phyloP scores from a whole-genome alignment of 257 asterid genomes.

The Mentha longifolia region DNA sequence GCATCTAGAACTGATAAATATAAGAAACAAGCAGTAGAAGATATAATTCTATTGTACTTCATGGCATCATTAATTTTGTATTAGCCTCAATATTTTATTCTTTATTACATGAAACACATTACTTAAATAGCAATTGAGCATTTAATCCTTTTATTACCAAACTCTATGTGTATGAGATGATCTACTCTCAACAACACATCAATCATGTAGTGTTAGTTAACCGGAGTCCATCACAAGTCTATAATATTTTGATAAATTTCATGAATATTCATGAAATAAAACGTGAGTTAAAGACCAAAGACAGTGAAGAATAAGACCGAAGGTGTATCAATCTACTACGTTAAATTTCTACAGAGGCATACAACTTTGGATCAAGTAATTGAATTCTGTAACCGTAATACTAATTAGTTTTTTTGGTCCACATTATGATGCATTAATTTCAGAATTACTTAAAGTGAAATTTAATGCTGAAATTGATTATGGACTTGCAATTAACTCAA shows the following conservation, averaged over 20 bases:
- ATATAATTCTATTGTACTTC: not conserved
- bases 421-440: constrained; percentile 34
- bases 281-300: not conserved
- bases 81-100: too few species aligned
- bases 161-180: too few species aligned
- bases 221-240: not conserved
- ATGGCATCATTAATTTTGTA: not conserved
- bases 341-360: constrained; percentile 18
- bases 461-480: constrained; percentile 35
- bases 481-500: constrained; percentile 13
- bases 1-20: not conserved
- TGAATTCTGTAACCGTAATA: constrained; percentile 32
- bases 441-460: constrained; percentile 28
- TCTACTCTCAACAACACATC: too few species aligned
- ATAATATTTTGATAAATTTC: not conserved
- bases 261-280: not conserved
- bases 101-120: constrained; percentile 1
- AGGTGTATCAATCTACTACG: not conserved
- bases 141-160: too few species aligned
- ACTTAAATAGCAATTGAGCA: constrained; percentile 11
- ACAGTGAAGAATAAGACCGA: not conserved
- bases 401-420: constrained; percentile 19
- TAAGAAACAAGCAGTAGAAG: not conserved
- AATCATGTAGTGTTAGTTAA: not conserved
- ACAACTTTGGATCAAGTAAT: constrained; percentile 17